Percentiles rank a stretch among this genome's conserved stretches.
These are phyloP conservation scores for Wilhelminamyces savonicus DNA, from an alignment of 805 yeast species.

Conservation along the genomic window DNA sequence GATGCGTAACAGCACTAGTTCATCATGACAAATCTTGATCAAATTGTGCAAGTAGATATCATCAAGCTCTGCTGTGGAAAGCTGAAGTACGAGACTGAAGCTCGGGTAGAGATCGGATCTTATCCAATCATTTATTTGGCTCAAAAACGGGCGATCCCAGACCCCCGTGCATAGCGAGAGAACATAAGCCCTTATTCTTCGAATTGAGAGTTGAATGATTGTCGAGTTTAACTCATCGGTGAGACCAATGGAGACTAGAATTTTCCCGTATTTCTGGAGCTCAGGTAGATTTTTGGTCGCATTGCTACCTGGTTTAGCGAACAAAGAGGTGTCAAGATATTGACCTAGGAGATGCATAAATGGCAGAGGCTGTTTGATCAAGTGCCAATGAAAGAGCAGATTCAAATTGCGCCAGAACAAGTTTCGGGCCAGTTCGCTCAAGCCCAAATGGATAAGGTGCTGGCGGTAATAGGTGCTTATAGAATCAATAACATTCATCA, in stretches of 20 bases:
- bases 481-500: conserved; percentile 1
- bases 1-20: conserved; percentile 42
- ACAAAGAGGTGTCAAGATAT: conserved; percentile 3
- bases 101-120: conserved; percentile 31
- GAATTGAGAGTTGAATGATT: conserved; percentile 32
- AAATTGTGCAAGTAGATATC: conserved; percentile 18
- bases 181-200: conserved; percentile 27
- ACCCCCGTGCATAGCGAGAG: conserved; percentile 18
- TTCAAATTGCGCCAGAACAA: conserved; percentile 23
- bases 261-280: conserved; percentile 5
- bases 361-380: conserved; percentile 4
- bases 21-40: conserved; percentile 31
- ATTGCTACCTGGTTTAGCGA: conserved; percentile 2
- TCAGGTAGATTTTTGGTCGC: conserved; percentile 1
- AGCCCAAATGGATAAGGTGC: conserved; percentile 16
- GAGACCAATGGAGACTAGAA: conserved; percentile 14
- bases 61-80: conserved; percentile 7
- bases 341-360: conserved; percentile 2
- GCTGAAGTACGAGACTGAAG: conserved; percentile 15
- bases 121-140: conserved; percentile 31
- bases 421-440: conserved; percentile 12
- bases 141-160: conserved; percentile 36
- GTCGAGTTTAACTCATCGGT: conserved; percentile 16
- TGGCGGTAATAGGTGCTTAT: conserved; percentile 14
- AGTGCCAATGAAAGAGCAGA: conserved; percentile 16